Evolutionary conservation across 139 green algal genomes (phyloP), one percentile per base, ranked within the genome.

Genomic region (Chlamydomonas incerta): DNA sequence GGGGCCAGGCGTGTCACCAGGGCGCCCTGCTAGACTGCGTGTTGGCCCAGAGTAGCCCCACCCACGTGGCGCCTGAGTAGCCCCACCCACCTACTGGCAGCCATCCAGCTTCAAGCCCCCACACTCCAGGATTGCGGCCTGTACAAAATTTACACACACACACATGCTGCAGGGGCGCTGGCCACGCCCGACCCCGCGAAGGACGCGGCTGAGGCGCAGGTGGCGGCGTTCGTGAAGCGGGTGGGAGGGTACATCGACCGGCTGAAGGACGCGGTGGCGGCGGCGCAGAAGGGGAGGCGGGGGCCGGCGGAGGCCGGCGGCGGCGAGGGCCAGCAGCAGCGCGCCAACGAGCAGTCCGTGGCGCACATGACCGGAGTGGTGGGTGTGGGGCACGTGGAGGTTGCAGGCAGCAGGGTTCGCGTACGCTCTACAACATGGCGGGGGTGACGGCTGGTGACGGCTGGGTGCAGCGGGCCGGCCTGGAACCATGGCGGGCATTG

Each of bases 281-380:
- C 52, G 11, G 55, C 67, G 3, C 65, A 68, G 11, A 67, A 55
- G 23, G 13, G 13, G 23, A 29, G 17, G 4, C 17, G 17, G 5
- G 63, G 17, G 29, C 17, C 63, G 4, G 41, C 5, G 41, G 41
- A 8, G 41, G 41, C 6, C 41, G 41, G 41, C 41, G 41, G 41
- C 41, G 41, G 8, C 6, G 41, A 50, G 41, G 6, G 6, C 6
- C 41, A 50, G 41, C 41, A 50, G 41, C 41, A 50, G 41, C 50
- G 55, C 3, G 52, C 67, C 34, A 96, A 93, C 63, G 58, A 88
- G 26, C 83, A 96, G 8, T 85, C 91, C n/a, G 50, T 86, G 21
- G 95, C 95, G 24, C 95, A 98, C 89, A 87, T 94, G 52, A 93
- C 97, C 77, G 95, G 95, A 24, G 88, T 94, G 90, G 94, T 96